Conservation (phyloP, 306 rosid species). For the Cajanus cajan region DNA sequence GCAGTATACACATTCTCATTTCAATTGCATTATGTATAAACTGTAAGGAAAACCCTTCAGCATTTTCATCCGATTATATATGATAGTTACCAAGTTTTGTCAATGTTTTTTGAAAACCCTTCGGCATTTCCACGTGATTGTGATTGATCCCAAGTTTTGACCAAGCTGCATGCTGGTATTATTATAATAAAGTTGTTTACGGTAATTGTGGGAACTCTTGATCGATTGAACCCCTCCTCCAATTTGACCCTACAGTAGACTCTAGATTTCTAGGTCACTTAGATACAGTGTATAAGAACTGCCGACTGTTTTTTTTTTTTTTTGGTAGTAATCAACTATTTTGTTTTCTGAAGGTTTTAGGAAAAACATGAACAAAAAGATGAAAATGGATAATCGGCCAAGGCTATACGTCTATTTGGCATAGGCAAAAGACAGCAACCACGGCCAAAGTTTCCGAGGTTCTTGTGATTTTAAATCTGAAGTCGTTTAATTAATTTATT, state of each 20-base stretch:
- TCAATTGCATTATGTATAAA: conserved; percentile 41
- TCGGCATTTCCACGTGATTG: neutral
- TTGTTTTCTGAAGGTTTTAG: neutral
- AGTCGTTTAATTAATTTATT: neutral
- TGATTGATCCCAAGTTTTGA: neutral
- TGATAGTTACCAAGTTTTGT: conserved; percentile 16
- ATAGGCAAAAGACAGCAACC: no score
- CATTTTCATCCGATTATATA: conserved; percentile 15
- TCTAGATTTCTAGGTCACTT: neutral
- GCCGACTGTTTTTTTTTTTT: neutral
- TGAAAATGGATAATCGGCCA: neutral
- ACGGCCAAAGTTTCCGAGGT: neutral
- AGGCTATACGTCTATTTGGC: no score
- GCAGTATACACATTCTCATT: conserved; percentile 41
- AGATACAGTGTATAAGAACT: neutral
- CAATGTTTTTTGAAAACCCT: neutral
- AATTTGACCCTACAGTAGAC: neutral
- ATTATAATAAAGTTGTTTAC: neutral
- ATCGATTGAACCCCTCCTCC: no score
- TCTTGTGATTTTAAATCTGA: neutral
- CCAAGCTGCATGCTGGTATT: neutral
- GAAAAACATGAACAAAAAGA: neutral
- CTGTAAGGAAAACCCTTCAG: conserved; percentile 41
- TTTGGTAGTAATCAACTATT: neutral
- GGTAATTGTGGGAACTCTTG: neutral